phyloP scores from a whole-genome alignment of 768 basidiomycete species.

The Cystobasidiopsis lactophilus region DNA sequence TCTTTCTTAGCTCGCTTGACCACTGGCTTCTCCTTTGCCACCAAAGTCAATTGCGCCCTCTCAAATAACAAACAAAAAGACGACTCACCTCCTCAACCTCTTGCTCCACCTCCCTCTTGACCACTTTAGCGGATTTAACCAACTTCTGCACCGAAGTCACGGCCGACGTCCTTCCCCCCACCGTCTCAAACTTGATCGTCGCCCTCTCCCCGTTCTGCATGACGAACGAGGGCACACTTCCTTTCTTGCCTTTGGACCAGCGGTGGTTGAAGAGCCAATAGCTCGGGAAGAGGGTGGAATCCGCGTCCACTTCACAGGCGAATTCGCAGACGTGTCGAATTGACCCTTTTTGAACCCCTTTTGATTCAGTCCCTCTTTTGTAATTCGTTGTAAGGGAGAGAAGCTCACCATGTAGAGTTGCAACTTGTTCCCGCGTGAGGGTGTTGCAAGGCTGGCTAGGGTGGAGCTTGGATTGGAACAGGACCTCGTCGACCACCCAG shows the following conservation, averaged over 20 bases:
- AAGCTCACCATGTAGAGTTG: conserved; percentile 12
- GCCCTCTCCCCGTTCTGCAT: conserved; percentile 11
- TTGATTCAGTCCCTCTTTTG: no score
- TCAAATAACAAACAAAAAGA: no score
- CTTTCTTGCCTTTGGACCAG: conserved; percentile 20
- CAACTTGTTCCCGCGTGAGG: conserved; percentile 10
- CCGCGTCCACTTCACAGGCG: conserved; percentile 17
- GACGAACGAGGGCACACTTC: conserved; percentile 2
- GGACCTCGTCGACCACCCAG: conserved; percentile 21
- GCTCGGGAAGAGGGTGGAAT: conserved; percentile 15
- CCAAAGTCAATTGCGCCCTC: no score
- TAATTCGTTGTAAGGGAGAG: no score
- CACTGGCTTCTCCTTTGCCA: no score
- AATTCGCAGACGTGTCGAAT: conserved; percentile 12
- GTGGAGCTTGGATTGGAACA: conserved; percentile 19
- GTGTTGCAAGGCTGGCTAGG: conserved; percentile 13
- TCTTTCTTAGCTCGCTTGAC: no score
- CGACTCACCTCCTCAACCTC: no score
- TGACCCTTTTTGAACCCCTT: conserved; percentile 1
- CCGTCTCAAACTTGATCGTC: conserved; percentile 14
- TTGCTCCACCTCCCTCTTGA: no score
- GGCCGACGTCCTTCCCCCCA: conserved; percentile 17
- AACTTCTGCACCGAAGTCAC: conserved; percentile 14
- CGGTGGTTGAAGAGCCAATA: conserved; percentile 20
- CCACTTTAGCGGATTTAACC: background rate